These are phyloP conservation scores for Scheffersomyces ergatensis DNA, from an alignment of 805 yeast species.

Conservation along the genomic window DNA sequence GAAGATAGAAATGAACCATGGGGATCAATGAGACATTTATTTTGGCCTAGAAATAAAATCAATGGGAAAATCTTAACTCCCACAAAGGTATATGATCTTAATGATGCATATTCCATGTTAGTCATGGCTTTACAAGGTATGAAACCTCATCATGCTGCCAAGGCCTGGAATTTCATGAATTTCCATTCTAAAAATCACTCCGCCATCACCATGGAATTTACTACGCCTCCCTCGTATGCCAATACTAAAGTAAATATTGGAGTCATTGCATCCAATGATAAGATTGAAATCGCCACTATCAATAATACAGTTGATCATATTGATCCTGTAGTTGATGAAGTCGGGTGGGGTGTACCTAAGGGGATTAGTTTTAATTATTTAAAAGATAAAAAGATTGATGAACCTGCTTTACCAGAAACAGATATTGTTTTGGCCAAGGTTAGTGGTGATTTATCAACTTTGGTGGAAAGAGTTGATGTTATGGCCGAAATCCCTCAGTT, in stretches of 20 bases:
- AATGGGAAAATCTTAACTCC: constrained; percentile 59
- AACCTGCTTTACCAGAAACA: constrained; percentile 43
- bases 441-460: constrained; percentile 55
- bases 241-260: constrained; percentile 78
- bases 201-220: constrained; percentile 90
- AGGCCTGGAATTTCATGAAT: constrained; percentile 90
- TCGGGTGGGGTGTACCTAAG: constrained; percentile 90
- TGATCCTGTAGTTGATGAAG: constrained; percentile 58
- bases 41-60: constrained; percentile 89
- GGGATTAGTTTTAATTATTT: constrained; percentile 55
- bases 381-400: constrained; percentile 32
- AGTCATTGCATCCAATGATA: constrained; percentile 62
- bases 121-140: constrained; percentile 97
- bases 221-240: constrained; percentile 89
- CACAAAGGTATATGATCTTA: constrained; percentile 29
- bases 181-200: constrained; percentile 75
- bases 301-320: constrained; percentile 64
- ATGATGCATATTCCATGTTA: constrained; percentile 63
- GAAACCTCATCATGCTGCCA: constrained; percentile 99
- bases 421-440: constrained; percentile 47
- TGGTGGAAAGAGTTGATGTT: constrained; percentile 92
- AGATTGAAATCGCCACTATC: constrained; percentile 61
- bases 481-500: constrained; percentile 96
- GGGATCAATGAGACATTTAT: constrained; percentile 95
- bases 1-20: constrained; percentile 82